Base-by-base conservation (phyloP, 2,329 filamentous ascomycete species). In the Aspergillus unguis region DNA sequence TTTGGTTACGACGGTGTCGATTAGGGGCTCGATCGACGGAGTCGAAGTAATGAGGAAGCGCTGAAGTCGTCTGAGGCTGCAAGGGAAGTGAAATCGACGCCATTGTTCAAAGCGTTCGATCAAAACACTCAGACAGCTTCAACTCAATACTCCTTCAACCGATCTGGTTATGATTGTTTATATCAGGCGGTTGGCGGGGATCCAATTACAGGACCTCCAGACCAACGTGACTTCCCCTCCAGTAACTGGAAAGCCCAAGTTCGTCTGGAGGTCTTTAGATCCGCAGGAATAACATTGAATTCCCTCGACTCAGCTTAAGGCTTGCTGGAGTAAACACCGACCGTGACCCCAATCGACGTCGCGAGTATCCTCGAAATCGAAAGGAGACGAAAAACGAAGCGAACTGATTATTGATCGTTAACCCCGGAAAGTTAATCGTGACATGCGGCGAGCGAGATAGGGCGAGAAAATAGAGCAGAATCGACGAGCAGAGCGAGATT, bases 81-180 rank as follows among this genome's bases (percentile, higher is more conserved):
- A 62, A 60, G 53, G 68, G 67, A 25, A 71, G 60, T 44, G 69
- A 72, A 54, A 72, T 66, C 11, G 69, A 71, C 51, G 70, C 67
- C 70, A 72, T 72, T 48, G 33, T 50, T 49, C 48, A 33, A 27
- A 31, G 32, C n/a, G 36, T 25, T 29, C 48, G 50, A 54, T 48
- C 35, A 43, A 53, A 45, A 53, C 29, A 32, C 11, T 42, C 31
- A 38, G 38, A 42, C 17, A 31, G 37, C 25, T 44, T 37, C 52
- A 50, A 53, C 52, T 33, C 36, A 36, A 36, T 47, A 6, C 27
- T 17, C 43, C 23, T 41, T 40, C 17, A 28, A 54, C 32, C 52
- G 44, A 53, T 48, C 38, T 44, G 49, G 43, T 50, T 40, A 28
- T 32, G 9, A 31, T 44, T 45, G 43, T 31, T 31, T 46, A 48